These are phyloP conservation scores for Plasmodium cynomolgi DNA, from an alignment of 169 alveolate species.

Conservation along the genomic window DNA sequence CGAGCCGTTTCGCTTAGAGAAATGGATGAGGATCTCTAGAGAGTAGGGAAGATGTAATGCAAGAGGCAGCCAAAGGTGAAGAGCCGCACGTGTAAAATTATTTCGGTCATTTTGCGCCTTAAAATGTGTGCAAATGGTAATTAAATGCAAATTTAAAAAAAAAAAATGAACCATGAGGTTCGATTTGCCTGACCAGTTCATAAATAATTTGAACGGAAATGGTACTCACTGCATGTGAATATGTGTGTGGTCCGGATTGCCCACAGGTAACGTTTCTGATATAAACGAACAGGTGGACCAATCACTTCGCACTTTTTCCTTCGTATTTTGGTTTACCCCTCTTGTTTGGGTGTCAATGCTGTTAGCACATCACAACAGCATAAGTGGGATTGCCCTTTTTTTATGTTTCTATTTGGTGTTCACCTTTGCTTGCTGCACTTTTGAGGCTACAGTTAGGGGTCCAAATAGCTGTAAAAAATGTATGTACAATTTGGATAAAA, in stretches of 20 bases:
- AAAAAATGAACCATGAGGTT: neutral
- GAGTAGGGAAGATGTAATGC: neutral
- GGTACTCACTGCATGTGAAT: neutral
- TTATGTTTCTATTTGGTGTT: neutral
- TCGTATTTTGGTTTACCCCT: neutral
- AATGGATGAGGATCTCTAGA: neutral
- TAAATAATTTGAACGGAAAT: neutral
- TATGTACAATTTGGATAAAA: neutral
- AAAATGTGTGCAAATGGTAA: neutral
- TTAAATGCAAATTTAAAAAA: neutral
- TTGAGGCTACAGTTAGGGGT: neutral
- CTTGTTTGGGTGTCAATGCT: neutral
- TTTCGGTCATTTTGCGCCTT: neutral
- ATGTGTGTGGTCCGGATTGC: neutral
- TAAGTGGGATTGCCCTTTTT: neutral
- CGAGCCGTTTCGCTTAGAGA: neutral
- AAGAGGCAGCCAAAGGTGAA: neutral
- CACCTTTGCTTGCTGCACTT: neutral
- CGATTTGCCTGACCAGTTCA: neutral
- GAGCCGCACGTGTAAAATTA: neutral
- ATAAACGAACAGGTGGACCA: neutral
- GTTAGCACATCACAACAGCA: neutral
- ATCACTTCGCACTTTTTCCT: neutral
- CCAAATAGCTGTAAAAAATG: neutral
- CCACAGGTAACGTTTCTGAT: neutral